Evolutionary conservation across 257 asterid genomes (phyloP).

Genomic region (Sherardia arvensis): DNA sequence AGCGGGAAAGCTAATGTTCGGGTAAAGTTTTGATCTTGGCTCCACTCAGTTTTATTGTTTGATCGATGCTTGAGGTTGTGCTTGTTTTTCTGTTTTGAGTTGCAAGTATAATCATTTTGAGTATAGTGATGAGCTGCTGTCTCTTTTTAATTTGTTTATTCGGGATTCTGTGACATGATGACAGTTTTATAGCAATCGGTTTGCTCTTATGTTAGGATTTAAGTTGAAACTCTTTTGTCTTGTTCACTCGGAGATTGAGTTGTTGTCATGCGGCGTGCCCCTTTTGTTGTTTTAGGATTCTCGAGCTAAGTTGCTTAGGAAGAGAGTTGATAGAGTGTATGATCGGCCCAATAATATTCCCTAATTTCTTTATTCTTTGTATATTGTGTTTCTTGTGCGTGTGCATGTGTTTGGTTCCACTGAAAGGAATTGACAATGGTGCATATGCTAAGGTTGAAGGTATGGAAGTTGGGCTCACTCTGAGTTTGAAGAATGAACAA

Average conservation of each 20-base stretch:
- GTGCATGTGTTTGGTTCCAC: background rate
- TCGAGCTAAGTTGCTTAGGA: background rate
- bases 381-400: conserved; percentile 1
- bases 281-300: background rate
- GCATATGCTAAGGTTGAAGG: conserved; percentile 64
- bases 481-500: conserved; percentile 40
- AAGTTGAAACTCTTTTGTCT: background rate
- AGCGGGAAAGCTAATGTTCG: conserved; percentile 61
- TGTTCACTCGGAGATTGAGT: too few relatives aligned
- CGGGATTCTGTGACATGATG: background rate
- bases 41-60: background rate
- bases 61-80: background rate
- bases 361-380: conserved; percentile 9
- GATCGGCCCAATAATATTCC: background rate
- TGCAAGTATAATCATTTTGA: background rate
- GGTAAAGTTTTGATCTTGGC: conserved; percentile 33
- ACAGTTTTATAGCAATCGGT: background rate
- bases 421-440: conserved; percentile 14
- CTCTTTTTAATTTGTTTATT: background rate
- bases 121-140: background rate
- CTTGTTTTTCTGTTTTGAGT: background rate
- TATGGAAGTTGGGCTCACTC: conserved; percentile 61
- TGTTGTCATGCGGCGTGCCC: background rate
- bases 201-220: background rate
- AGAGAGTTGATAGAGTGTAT: background rate